Evolutionary conservation across 495 filamentous ascomycete species (phyloP).

Genomic region (Penicillium fimorum): DNA sequence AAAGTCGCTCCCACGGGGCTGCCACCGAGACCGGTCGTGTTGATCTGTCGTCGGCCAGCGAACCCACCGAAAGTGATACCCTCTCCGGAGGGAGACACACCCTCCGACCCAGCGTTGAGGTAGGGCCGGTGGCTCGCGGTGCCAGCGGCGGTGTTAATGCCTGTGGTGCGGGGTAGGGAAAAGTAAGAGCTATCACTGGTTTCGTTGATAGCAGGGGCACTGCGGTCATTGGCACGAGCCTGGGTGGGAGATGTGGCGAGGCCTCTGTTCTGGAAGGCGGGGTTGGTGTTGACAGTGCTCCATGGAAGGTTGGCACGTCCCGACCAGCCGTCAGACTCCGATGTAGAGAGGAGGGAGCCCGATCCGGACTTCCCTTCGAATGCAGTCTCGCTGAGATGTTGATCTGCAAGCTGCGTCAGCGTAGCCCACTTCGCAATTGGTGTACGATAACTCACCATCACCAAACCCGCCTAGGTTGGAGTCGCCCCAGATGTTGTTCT

Average conservation of each 20-base stretch:
- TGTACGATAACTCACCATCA: conserved; percentile 29
- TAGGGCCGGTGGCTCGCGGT: conserved; percentile 35
- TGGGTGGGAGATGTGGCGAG: conserved; percentile 52
- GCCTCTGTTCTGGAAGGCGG: conserved; percentile 42
- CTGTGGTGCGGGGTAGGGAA: conserved; percentile 33
- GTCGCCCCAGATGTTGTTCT: conserved; percentile 61
- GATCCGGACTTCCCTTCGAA: conserved; percentile 61
- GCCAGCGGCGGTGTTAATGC: conserved; percentile 24
- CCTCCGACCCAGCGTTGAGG: conserved; percentile 32
- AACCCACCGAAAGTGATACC: conserved; percentile 34
- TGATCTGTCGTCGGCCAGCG: conserved; percentile 31
- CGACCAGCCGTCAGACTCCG: conserved; percentile 60
- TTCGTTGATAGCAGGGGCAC: conserved; percentile 39
- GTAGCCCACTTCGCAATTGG: not conserved
- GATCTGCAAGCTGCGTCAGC: conserved; percentile 26
- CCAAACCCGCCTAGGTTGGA: conserved; percentile 50
- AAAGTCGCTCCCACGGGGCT: conserved; percentile 34
- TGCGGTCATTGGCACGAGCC: conserved; percentile 44
- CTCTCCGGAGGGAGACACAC: conserved; percentile 38
- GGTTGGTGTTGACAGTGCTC: conserved; percentile 52
- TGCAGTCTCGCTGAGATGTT: conserved; percentile 29
- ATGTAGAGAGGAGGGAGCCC: conserved; percentile 61
- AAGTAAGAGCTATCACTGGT: conserved; percentile 45
- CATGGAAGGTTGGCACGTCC: conserved; percentile 51
- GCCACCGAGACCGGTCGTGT: conserved; percentile 29